These are phyloP conservation scores for Protomyces gravidus DNA, from an alignment of 1,139 yeast genomes.

Conservation along the genomic window DNA sequence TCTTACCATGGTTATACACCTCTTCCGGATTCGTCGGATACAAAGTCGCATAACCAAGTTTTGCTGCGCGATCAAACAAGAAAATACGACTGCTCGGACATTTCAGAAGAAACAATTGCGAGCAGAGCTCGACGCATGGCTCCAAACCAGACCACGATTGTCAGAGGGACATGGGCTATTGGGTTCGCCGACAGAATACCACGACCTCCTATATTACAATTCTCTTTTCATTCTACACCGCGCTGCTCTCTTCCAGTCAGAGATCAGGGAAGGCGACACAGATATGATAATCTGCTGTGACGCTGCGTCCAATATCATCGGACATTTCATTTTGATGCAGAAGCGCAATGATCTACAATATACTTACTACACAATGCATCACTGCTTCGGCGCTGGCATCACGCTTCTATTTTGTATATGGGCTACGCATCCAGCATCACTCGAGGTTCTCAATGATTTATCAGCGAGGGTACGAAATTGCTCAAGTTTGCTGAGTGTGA, in stretches of 20 bases:
- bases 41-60: background rate
- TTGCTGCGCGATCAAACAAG: background rate
- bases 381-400: conserved; percentile 1
- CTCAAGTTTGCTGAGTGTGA: background rate
- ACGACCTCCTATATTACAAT: background rate
- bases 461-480: background rate
- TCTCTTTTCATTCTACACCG: background rate
- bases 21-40: background rate
- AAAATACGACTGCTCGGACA: background rate
- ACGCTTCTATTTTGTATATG: conserved; percentile 4
- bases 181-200: background rate
- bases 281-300: background rate
- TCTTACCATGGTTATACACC: background rate
- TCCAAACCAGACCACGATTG: background rate
- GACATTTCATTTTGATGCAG: background rate
- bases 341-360: background rate
- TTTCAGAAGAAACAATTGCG: background rate
- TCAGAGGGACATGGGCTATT: background rate
- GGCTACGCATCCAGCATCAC: background rate
- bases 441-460: background rate
- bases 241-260: background rate
- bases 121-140: background rate
- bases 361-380: background rate
- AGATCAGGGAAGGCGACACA: background rate
- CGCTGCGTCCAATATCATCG: background rate